Evolutionary conservation across 2,329 filamentous ascomycete species (phyloP).

Genomic region (Trichoderma gracile): DNA sequence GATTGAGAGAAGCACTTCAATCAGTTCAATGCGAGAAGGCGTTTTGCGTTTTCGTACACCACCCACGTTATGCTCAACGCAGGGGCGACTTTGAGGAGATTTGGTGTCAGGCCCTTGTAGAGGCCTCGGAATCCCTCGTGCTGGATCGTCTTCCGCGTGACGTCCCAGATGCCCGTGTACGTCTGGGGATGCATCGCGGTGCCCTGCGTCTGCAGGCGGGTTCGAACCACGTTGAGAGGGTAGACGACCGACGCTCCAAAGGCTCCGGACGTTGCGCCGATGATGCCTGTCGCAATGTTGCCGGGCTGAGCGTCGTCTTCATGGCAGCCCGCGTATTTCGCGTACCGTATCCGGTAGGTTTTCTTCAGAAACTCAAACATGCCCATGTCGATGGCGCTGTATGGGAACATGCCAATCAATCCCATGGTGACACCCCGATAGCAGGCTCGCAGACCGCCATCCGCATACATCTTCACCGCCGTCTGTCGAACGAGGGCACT

Average conservation of each 20-base stretch:
- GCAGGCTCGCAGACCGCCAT: conserved; percentile 72
- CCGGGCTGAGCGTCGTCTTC: conserved; percentile 82
- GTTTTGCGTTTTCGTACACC: conserved; percentile 89
- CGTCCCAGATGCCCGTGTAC: conserved; percentile 89
- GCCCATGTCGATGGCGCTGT: conserved; percentile 93
- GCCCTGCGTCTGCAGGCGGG: conserved; percentile 88
- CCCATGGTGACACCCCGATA: conserved; percentile 95
- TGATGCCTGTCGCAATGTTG: conserved; percentile 81
- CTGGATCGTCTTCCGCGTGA: conserved; percentile 77
- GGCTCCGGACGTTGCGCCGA: conserved; percentile 88
- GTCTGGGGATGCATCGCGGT: conserved; percentile 87
- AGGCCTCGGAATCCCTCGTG: conserved; percentile 82
- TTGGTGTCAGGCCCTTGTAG: conserved; percentile 94
- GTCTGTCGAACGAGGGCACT: conserved; percentile 81
- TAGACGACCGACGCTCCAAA: conserved; percentile 94
- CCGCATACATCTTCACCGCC: conserved; percentile 79
- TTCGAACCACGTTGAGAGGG: conserved; percentile 89
- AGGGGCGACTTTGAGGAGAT: conserved; percentile 92
- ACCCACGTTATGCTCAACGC: conserved; percentile 95
- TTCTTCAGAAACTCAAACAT: conserved; percentile 93
- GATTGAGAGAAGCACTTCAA: background rate
- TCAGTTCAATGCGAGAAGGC: conserved; percentile 57
- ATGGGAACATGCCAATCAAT: conserved; percentile 94
- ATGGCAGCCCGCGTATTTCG: conserved; percentile 66
- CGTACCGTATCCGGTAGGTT: conserved; percentile 68